Base-by-base conservation (phyloP, 345 rosid species). In the Odontarrhena argentea region DNA sequence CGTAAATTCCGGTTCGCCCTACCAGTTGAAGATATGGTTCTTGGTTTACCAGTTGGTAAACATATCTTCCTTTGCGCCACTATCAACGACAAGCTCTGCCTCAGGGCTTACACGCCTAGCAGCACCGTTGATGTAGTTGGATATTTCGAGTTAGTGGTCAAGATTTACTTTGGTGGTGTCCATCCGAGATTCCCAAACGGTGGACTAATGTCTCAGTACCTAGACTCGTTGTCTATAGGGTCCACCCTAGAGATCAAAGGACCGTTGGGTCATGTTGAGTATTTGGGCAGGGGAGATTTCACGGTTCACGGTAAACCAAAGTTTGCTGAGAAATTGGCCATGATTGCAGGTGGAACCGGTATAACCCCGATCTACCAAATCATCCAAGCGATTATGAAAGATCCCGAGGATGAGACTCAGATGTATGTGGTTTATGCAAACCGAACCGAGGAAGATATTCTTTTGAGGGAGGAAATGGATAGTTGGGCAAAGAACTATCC, bases 301-400 rank as follows among this genome's bases (percentile, higher is more conserved):
- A 9, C 32, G 49, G 92, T 85, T 22, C 87, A 88, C 11, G 88
- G 96, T 37, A 85, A 88, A 72, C 83, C 91, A 0, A 88, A 79
- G 67, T 80, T 75, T 8, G 91, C 86, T 6, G 79, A 71, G 68
- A 94, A 86, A 69, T 75, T 94, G 12, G 84, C 96, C 0, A 94
- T 94, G 99, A 0, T 90, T 28, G 96, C 97, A 0, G 97, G 99
- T 2, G 97, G 99, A 37, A 88, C 97, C 1, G 99, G 99, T 8
- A 87, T 94, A 35, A 90, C 97, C 0, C 99, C 99, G 0, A 67
- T 94, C 5, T 94, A 85, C 60, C 99, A 94, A 67, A 79, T 94
- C 41, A 71, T 83, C n/a, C 89, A 90, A 44, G 90, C 97, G 0
- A 80, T 90, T 32, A 7, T 88, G 51, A 83, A 84, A 62, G 89